Evolutionary conservation across 805 yeast species (phyloP).

Genomic region (Priceomyces medius): DNA sequence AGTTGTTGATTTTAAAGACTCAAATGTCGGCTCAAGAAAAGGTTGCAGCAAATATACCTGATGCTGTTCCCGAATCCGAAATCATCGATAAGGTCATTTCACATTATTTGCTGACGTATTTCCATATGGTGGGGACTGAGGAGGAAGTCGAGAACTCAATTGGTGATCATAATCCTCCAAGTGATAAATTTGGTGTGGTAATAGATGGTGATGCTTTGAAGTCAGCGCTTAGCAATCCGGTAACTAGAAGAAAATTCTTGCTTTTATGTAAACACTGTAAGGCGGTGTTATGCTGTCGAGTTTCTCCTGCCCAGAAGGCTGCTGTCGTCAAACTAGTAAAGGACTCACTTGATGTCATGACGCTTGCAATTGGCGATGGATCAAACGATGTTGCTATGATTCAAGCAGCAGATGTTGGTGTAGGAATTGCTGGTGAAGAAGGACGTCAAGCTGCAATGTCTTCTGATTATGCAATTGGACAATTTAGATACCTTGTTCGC

Average conservation of each 20-base stretch:
- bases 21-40: conserved; percentile 27
- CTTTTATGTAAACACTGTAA: conserved; percentile 75
- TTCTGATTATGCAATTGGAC: conserved; percentile 83
- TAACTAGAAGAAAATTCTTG: conserved; percentile 56
- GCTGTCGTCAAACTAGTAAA: conserved; percentile 80
- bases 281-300: conserved; percentile 83
- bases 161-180: conserved; percentile 64
- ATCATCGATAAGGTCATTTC: conserved; percentile 48
- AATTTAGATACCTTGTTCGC: conserved; percentile 68
- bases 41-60: conserved; percentile 17
- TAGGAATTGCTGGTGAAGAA: conserved; percentile 90
- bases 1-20: conserved; percentile 57
- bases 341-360: conserved; percentile 73
- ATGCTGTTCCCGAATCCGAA: conserved; percentile 23
- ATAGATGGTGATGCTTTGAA: conserved; percentile 78
- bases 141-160: conserved; percentile 55
- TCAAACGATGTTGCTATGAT: conserved; percentile 91
- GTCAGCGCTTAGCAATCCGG: conserved; percentile 40
- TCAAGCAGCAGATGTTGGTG: conserved; percentile 84
- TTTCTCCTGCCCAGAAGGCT: conserved; percentile 85
- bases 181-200: conserved; percentile 64
- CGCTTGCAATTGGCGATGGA: conserved; percentile 86
- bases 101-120: conserved; percentile 54
- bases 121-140: conserved; percentile 56
- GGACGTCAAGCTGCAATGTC: conserved; percentile 90